These are phyloP conservation scores for Cytospora mali DNA, from an alignment of 2,329 filamentous ascomycete genomes.

Conservation along the genomic window DNA sequence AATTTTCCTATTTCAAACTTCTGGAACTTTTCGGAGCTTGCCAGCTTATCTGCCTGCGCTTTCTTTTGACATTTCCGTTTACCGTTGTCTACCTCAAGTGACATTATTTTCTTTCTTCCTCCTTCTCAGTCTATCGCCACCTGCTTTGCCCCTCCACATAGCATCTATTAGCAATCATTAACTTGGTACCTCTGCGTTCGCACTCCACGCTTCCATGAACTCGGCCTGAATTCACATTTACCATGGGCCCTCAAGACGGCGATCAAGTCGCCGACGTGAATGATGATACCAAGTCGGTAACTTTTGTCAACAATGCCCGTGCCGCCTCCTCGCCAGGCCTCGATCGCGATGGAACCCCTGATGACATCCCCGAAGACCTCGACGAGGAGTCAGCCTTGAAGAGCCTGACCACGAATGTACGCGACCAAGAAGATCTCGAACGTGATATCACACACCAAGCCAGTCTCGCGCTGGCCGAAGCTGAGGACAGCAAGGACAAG, in stretches of 20 bases:
- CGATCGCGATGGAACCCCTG: constrained; percentile 17
- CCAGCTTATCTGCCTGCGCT: neutral
- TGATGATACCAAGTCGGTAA: constrained; percentile 3
- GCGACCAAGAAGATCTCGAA: constrained; percentile 88
- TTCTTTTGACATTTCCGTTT: neutral
- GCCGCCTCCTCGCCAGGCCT: constrained; percentile 4
- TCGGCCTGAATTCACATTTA: neutral
- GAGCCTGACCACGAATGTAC: constrained; percentile 68
- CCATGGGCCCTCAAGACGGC: constrained; percentile 13
- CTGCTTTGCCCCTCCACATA: neutral
- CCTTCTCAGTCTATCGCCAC: neutral
- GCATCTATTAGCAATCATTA: neutral
- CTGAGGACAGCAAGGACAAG: constrained; percentile 64
- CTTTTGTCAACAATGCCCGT: constrained; percentile 1
- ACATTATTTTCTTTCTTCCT: neutral
- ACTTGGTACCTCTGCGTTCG: neutral
- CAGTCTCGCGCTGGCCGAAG: constrained; percentile 60
- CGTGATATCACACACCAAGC: constrained; percentile 75
- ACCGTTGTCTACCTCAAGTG: neutral
- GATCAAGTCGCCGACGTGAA: constrained; percentile 3
- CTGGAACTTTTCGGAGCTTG: neutral
- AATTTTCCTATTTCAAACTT: neutral
- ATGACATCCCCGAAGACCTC: constrained; percentile 33
- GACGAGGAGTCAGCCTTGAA: constrained; percentile 64
- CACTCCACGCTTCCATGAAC: constrained; percentile 2